Evolutionary conservation across 1,284 basidiomycete species (phyloP).

Genomic region (Ganoderma multipileum): DNA sequence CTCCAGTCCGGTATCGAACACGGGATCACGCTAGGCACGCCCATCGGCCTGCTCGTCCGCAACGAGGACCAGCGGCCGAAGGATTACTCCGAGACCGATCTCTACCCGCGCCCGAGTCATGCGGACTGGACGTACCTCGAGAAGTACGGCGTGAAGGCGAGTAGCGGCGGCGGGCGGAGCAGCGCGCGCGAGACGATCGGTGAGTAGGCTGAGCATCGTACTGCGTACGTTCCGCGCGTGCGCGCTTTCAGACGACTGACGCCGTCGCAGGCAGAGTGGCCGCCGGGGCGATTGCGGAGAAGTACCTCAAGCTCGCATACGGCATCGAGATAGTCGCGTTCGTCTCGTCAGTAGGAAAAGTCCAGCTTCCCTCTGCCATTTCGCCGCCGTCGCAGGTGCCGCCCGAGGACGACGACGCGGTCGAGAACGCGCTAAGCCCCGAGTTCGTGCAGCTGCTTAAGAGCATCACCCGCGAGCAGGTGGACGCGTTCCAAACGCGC

Average conservation of each 20-base stretch:
- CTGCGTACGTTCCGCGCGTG: constrained; percentile 7
- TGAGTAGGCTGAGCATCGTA: constrained; percentile 38
- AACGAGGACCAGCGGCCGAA: constrained; percentile 99
- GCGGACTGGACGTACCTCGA: constrained; percentile 99
- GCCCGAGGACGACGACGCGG: constrained; percentile 71
- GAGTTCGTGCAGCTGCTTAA: constrained; percentile 87
- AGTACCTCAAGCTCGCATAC: constrained; percentile 88
- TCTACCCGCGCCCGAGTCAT: constrained; percentile 96
- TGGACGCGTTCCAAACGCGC: constrained; percentile 89
- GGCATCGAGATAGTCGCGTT: constrained; percentile 98
- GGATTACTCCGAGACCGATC: constrained; percentile 98
- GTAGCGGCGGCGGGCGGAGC: constrained; percentile 93
- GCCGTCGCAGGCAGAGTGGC: constrained; percentile 83
- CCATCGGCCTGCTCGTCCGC: constrained; percentile 93
- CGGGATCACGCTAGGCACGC: constrained; percentile 96
- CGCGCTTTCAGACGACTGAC: not conserved
- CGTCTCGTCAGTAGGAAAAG: constrained; percentile 94
- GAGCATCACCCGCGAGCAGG: constrained; percentile 85
- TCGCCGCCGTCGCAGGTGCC: constrained; percentile 48
- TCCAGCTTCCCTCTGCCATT: constrained; percentile 73
- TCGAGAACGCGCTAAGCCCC: constrained; percentile 81
- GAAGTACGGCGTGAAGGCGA: constrained; percentile 98
- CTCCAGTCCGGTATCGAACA: constrained; percentile 95
- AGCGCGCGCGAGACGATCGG: constrained; percentile 98
- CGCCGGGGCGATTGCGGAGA: constrained; percentile 97